phyloP scores from a whole-genome alignment of 164 flowering plant species.

The Chloranthus sessilifolius region DNA sequence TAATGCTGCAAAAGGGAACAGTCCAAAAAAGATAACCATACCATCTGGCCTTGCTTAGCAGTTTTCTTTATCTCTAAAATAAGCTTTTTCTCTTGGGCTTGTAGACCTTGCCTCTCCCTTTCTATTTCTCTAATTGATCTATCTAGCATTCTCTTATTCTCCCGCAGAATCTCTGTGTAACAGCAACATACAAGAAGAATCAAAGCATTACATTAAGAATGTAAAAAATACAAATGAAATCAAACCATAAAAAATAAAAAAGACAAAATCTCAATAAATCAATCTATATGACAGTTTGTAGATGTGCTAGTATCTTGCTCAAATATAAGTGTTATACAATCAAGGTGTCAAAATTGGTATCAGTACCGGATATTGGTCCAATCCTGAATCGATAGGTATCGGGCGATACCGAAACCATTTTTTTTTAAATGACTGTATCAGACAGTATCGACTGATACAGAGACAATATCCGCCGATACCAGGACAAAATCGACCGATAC shows the following conservation, averaged over 20 bases:
- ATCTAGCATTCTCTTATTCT: conserved; percentile 93
- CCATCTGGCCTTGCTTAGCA: conserved; percentile 99
- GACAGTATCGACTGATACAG: too few species aligned
- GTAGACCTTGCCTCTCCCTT: conserved; percentile 94
- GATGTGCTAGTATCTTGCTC: background rate
- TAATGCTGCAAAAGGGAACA: too few species aligned
- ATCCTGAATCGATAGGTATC: too few species aligned
- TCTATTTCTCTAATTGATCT: conserved; percentile 92
- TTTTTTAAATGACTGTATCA: too few species aligned
- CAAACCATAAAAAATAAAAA: background rate
- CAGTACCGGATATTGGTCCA: too few species aligned
- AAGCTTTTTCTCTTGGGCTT: conserved; percentile 90
- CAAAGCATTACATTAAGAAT: background rate
- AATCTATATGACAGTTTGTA: background rate
- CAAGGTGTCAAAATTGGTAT: too few species aligned
- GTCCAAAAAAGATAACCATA: conserved; percentile 16
- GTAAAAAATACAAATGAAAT: background rate
- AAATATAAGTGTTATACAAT: background rate
- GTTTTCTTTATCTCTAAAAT: conserved; percentile 88
- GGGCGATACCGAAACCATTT: too few species aligned
- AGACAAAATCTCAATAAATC: background rate
- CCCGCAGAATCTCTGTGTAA: conserved; percentile 80
- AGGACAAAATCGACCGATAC: too few species aligned
- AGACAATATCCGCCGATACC: too few species aligned
- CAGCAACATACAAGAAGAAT: background rate